Evolutionary conservation across 2,329 filamentous ascomycete species (phyloP).

Genomic region (Diaporthe helianthi): DNA sequence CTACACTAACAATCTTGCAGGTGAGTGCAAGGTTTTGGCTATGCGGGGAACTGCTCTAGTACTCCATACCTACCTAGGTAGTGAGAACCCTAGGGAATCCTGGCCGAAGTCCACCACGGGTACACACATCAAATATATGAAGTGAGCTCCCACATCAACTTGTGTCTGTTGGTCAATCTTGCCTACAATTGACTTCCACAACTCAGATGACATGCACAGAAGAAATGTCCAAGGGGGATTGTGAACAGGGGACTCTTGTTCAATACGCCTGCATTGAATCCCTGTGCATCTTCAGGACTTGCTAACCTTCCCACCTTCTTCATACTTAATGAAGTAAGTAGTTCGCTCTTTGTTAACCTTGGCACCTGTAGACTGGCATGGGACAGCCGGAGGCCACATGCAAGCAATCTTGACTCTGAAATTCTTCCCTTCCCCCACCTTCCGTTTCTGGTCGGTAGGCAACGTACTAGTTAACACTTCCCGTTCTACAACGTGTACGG

Average conservation of each 20-base stretch:
- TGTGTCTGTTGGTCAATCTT: background rate
- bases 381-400: too few species aligned
- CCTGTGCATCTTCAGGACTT: background rate
- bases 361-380: too few species aligned
- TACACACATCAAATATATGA: background rate
- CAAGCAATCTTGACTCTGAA: too few species aligned
- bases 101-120: too few species aligned
- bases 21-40: too few species aligned
- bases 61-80: too few species aligned
- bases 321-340: too few species aligned
- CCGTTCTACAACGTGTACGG: too few species aligned
- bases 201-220: background rate
- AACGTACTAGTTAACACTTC: rapidly evolving
- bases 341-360: background rate
- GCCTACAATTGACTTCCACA: background rate
- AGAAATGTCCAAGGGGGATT: rapidly evolving
- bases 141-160: background rate
- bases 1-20: too few species aligned
- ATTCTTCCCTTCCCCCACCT: too few species aligned
- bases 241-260: background rate
- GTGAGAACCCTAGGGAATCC: too few species aligned
- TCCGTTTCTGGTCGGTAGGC: background rate
- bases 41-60: too few species aligned
- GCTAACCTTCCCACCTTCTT: background rate
- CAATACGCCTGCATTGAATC: background rate